Evolutionary conservation across 2,329 filamentous ascomycete genomes (phyloP), one percentile per base, ranked within the genome.

Genomic region (Epichloe coenophiala): DNA sequence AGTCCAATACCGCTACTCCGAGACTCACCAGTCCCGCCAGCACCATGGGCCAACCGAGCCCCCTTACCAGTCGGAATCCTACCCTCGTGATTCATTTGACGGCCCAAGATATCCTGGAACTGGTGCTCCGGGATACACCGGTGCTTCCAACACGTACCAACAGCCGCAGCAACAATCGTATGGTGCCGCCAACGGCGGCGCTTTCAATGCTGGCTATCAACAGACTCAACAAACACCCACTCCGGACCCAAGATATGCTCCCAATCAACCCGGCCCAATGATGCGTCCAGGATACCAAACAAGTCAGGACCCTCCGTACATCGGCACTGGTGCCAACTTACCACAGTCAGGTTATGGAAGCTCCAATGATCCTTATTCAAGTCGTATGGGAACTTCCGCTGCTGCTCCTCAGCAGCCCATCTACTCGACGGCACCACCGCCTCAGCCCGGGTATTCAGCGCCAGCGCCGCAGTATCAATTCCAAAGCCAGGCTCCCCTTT

Each of bases 1-100:
- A 80, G 76, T 71, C 62, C 73, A 75, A 65, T 78, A 78, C 61
- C 73, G 73, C 64, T 72, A 77, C 62, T 78, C 75, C 55, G 69
- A 76, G 66, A 74, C 72, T 42, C 66, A 69, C 50, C 66, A 69
- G 58, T 68, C 70, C 53, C 70, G 72, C 50, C 72, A 75, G 58
- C 68, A 74, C 54, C 69, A 70, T 56, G 72, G 72, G 51, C 72
- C 72, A 39, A 72, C 71, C 48, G 63, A 65, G 59, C 61, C 58
- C 60, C 62, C 63, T 31, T 67, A 63, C 53, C 60, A 59, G 51
- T 51, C 59, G 54, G 66, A 68, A 46, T 59, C 61, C 21, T 68
- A 70, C 56, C 57, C 62, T 52, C 67, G 68, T 60, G 71, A 72
- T 55, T 64, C 67, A 60, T 72, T 70, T 63, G 64, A 66, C 51